Conservation (phyloP, 495 filamentous ascomycete species). For the Hypoxylon trugodes region DNA sequence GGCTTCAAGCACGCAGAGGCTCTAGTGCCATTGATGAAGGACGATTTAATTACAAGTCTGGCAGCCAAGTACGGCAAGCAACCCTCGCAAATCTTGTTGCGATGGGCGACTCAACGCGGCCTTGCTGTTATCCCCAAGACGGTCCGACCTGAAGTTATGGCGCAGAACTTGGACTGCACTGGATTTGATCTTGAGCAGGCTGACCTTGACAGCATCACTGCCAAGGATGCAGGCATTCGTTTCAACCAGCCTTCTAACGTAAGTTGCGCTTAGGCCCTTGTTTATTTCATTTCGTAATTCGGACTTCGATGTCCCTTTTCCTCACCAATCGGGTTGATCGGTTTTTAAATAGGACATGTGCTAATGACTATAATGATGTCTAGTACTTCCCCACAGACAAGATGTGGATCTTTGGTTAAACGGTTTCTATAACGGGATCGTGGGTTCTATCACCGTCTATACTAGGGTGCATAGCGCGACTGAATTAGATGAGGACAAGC, state of each 20-base stretch:
- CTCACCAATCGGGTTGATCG: constrained; percentile 35
- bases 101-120: constrained; percentile 95
- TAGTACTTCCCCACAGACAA: constrained; percentile 62
- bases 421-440: background rate
- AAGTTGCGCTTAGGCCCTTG: constrained; percentile 48
- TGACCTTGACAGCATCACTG: constrained; percentile 74
- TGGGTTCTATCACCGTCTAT: background rate
- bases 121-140: constrained; percentile 94
- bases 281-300: constrained; percentile 20
- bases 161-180: constrained; percentile 70
- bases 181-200: constrained; percentile 71
- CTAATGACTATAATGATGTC: constrained; percentile 18
- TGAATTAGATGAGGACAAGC: constrained; percentile 1
- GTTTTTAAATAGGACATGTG: constrained; percentile 44
- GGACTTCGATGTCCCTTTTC: background rate
- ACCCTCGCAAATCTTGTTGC: constrained; percentile 84
- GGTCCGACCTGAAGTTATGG: constrained; percentile 62
- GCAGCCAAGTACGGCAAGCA: constrained; percentile 77
- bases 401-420: constrained; percentile 63
- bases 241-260: constrained; percentile 84
- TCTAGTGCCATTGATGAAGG: constrained; percentile 73
- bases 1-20: constrained; percentile 75
- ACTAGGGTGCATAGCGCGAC: constrained; percentile 4
- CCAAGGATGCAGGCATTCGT: constrained; percentile 72
- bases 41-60: constrained; percentile 67